A percentile compares a stretch with the other conserved stretches of the same genome.
Conservation (phyloP, 495 filamentous ascomycete species). For the Pseudomonodictys pantanalensis region DNA sequence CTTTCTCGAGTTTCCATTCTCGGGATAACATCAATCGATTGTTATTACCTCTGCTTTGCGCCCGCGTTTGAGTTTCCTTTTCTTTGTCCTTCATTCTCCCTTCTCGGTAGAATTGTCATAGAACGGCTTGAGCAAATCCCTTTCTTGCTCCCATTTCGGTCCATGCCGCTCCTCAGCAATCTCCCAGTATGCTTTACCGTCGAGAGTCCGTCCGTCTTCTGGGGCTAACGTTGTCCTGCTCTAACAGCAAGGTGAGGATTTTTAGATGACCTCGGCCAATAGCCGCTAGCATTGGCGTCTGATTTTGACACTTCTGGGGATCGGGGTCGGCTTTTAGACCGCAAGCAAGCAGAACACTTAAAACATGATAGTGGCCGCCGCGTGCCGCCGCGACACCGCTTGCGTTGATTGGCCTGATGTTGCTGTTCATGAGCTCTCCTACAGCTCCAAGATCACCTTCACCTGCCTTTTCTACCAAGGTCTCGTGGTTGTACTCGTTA, state of each 20-base stretch:
- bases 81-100: too few species aligned
- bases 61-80: too few species aligned
- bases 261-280: conserved; percentile 83
- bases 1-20: too few species aligned
- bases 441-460: too few species aligned
- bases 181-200: conserved; percentile 73
- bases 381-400: conserved; percentile 82
- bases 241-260: conserved; percentile 73
- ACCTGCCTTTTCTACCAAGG: too few species aligned
- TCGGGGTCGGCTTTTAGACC: conserved; percentile 70
- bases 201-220: conserved; percentile 58
- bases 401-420: conserved; percentile 70
- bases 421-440: neutral
- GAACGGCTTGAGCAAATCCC: conserved; percentile 69
- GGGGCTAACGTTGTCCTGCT: conserved; percentile 72
- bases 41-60: too few species aligned
- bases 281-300: conserved; percentile 84
- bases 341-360: conserved; percentile 78
- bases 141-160: conserved; percentile 83
- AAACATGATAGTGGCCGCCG: conserved; percentile 79
- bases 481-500: too few species aligned
- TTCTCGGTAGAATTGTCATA: conserved; percentile 57
- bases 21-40: too few species aligned
- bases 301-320: conserved; percentile 61
- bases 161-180: conserved; percentile 74